Conservation (phyloP, 345 rosid species). For the Hibiscus syriacus region DNA sequence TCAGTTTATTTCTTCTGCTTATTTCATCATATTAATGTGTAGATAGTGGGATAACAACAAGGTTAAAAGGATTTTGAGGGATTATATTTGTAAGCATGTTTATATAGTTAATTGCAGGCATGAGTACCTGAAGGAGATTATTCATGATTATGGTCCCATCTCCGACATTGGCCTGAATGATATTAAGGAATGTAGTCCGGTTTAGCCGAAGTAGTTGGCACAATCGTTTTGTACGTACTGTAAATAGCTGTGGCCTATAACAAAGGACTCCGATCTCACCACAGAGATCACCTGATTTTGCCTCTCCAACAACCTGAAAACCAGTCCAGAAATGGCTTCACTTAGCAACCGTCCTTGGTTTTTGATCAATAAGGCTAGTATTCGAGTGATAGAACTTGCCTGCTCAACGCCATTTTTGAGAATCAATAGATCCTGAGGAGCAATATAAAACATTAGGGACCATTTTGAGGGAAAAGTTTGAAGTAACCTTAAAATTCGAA, state of each 20-base stretch:
- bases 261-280: slow-evolving; percentile 93
- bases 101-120: neutral
- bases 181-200: slow-evolving; percentile 71
- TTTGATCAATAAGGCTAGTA: neutral
- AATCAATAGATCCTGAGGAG: slow-evolving; percentile 46
- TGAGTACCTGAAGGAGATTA: slow-evolving; percentile 77
- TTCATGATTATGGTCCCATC: slow-evolving; percentile 90
- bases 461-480: neutral
- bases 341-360: neutral
- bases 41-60: neutral
- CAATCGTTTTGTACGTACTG: slow-evolving; percentile 80
- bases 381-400: slow-evolving; percentile 25
- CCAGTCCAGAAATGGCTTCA: neutral
- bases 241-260: slow-evolving; percentile 81
- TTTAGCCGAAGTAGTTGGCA: slow-evolving; percentile 83
- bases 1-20: neutral
- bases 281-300: slow-evolving; percentile 67
- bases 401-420: slow-evolving; percentile 41
- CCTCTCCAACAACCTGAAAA: slow-evolving; percentile 60
- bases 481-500: neutral
- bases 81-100: neutral
- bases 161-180: slow-evolving; percentile 85
- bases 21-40: neutral
- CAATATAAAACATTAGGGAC: slow-evolving; percentile 6
- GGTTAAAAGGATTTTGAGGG: neutral